Evolutionary conservation across 2,329 filamentous ascomycete genomes (phyloP).

Genomic region (Monilinia fructigena): DNA sequence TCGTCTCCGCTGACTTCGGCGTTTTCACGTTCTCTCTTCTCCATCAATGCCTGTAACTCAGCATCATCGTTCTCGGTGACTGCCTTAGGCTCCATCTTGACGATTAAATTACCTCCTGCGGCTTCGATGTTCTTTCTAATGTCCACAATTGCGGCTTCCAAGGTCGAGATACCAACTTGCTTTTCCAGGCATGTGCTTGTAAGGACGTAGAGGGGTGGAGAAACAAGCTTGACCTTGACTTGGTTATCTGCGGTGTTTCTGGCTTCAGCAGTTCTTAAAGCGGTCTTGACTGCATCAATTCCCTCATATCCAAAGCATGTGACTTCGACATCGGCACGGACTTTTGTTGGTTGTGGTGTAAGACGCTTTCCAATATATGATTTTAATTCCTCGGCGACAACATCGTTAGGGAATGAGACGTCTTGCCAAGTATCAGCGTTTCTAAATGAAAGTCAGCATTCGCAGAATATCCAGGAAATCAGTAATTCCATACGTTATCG

Average conservation of each 20-base stretch:
- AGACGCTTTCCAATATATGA: constrained; percentile 96
- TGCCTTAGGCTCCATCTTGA: constrained; percentile 99
- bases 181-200: constrained; percentile 97
- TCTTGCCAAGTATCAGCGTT: constrained; percentile 97
- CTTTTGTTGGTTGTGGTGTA: constrained; percentile 97
- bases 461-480: constrained; percentile 11
- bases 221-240: constrained; percentile 98
- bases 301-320: constrained; percentile 95
- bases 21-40: constrained; percentile 97
- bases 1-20: constrained; percentile 97
- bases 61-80: constrained; percentile 98
- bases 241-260: constrained; percentile 89
- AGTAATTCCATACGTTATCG: constrained; percentile 72
- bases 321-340: constrained; percentile 95
- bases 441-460: constrained; percentile 46
- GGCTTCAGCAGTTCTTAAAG: constrained; percentile 85
- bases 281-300: constrained; percentile 95
- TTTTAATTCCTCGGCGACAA: constrained; percentile 85
- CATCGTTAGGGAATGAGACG: constrained; percentile 80
- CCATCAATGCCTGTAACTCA: constrained; percentile 95
- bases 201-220: constrained; percentile 91
- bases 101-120: constrained; percentile 74
- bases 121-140: constrained; percentile 77
- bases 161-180: constrained; percentile 73
- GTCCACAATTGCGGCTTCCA: constrained; percentile 87